Conservation (phyloP, 192 early-diverging fungal species). For the Umbelopsis sp. region DNA sequence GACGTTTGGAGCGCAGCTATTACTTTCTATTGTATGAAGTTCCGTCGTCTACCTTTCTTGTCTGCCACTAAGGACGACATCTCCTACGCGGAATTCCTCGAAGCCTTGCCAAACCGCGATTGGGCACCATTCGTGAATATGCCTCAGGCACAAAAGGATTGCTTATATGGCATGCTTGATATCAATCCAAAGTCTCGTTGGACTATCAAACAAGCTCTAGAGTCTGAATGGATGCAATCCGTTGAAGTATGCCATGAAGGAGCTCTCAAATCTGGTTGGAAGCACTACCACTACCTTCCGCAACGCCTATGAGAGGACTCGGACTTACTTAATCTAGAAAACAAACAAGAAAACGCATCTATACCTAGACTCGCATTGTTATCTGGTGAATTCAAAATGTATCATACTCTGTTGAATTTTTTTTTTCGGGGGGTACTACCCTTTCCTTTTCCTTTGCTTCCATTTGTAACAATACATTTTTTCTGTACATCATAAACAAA, state of each 20-base stretch:
- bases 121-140: constrained; percentile 6
- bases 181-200: constrained; percentile 44
- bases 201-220: constrained; percentile 41
- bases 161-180: constrained; percentile 39
- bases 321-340: not conserved
- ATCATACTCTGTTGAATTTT: no score
- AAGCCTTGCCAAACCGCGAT: not conserved
- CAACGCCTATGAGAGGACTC: not conserved
- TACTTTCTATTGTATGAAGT: constrained; percentile 84
- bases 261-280: constrained; percentile 32
- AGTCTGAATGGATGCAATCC: constrained; percentile 40
- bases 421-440: no score
- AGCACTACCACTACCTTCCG: constrained; percentile 18
- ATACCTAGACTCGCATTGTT: no score
- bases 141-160: constrained; percentile 29
- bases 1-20: constrained; percentile 93
- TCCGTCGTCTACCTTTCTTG: constrained; percentile 50
- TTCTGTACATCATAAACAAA: no score
- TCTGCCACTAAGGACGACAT: not conserved
- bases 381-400: no score
- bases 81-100: not conserved
- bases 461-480: no score
- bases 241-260: constrained; percentile 45
- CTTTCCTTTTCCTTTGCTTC: no score
- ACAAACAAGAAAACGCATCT: not conserved